Evolutionary conservation across 1,284 basidiomycete species (phyloP), one percentile per base, ranked within the genome.

Genomic region (Cutaneotrichosporon sp.): DNA sequence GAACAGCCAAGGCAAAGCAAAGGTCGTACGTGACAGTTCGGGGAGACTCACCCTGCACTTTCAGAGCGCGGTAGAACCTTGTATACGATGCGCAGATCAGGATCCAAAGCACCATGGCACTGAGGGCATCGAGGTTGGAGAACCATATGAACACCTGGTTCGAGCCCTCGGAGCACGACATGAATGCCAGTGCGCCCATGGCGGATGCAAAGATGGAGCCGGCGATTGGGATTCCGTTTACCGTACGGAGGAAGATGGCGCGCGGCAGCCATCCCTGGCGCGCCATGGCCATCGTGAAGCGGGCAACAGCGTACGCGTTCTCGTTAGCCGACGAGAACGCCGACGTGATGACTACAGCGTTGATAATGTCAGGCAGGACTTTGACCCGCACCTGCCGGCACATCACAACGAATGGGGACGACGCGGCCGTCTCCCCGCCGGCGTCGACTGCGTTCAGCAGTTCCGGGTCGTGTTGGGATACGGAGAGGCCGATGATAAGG

Each of bases 401-500:
- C 47, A 68, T 86, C 59, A 90, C 87, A 57, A 90, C 88, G 70
- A 89, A 90, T 1, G 88, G 88, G 9, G 85, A 88, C 3, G 81
- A 81, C 4, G 82, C 81, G 43, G 88, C 88, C 25, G 81, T 85
- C n/a, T 43, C 50, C 2, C 34, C 31, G 45, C 67, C 68, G 42
- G 86, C 76, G 54, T 80, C 72, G 24, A 90, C 79, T 17, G 79
- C 71, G 0, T 72, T 62, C 26, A 80, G 67, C 10, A 59, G 53
- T 63, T 64, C 14, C 70, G 77, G 46, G 27, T 59, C 77, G 77
- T 37, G 14, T 29, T 52, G 53, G 12, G 27, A 38, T 24, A 90
- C 79, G 41, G 26, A 35, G 34, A 56, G 54, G 38, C 50, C 49
- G 34, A 55, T 55, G 24, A 59, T 50, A 22, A 59, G 43, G n/a